A percentile compares a stretch with the other conserved stretches of the same genome.
Conservation (phyloP, 2,329 filamentous ascomycete genomes). For the Simplicillium sp. region DNA sequence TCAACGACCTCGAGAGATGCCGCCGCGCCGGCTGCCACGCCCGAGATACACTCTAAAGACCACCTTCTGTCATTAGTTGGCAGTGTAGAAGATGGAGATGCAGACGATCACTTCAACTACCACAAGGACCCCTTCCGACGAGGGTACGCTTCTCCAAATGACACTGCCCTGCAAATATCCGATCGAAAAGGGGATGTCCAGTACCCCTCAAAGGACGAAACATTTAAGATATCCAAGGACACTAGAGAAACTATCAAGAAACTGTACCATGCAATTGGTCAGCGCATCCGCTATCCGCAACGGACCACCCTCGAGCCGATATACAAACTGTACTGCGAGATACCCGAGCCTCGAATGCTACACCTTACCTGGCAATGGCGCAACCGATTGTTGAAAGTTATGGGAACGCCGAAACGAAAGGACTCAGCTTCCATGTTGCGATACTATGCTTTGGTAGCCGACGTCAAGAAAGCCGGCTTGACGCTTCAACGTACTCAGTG, state of each 20-base stretch:
- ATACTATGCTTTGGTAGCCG: constrained; percentile 75
- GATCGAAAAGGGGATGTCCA: constrained; percentile 37
- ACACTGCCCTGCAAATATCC: constrained; percentile 38
- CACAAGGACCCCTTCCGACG: constrained; percentile 43
- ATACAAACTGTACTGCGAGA: constrained; percentile 36
- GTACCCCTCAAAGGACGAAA: constrained; percentile 33
- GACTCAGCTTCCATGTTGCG: constrained; percentile 59
- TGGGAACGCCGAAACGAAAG: constrained; percentile 54
- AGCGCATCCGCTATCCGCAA: constrained; percentile 30
- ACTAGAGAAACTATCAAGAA: constrained; percentile 24
- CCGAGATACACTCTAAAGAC: constrained; percentile 18
- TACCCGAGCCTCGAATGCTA: constrained; percentile 44
- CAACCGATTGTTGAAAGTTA: constrained; percentile 54
- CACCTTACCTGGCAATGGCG: constrained; percentile 43
- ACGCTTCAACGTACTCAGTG: constrained; percentile 61
- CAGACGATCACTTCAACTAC: constrained; percentile 43
- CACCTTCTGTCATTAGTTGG: constrained; percentile 45
- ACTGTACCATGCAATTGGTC: constrained; percentile 30
- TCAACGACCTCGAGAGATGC: too few species aligned
- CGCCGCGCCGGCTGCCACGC: too few species aligned
- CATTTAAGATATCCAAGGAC: constrained; percentile 22
- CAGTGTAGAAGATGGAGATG: constrained; percentile 33
- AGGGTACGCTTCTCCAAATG: constrained; percentile 41
- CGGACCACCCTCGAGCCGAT: constrained; percentile 31
- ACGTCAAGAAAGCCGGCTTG: constrained; percentile 68